phyloP scores from a whole-genome alignment of 345 rosid species.

The Pistacia vera region DNA sequence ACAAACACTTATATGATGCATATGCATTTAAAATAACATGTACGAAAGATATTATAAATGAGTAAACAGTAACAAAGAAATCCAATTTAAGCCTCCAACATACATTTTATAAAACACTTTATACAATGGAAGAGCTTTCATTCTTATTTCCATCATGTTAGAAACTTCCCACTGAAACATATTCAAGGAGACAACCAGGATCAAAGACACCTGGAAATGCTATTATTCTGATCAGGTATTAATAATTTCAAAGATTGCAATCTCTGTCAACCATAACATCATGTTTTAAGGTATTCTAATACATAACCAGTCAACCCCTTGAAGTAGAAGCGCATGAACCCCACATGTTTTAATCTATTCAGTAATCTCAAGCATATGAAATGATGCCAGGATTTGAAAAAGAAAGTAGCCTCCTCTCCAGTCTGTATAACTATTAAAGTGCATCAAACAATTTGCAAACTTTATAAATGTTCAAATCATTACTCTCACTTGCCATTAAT shows the following conservation, averaged over 20 bases:
- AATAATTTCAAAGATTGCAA: not conserved
- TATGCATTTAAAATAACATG: not conserved
- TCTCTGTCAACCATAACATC: not conserved
- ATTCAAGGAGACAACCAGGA: not conserved
- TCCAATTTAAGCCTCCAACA: not conserved
- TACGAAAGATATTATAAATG: conserved; percentile 19
- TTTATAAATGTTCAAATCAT: no score
- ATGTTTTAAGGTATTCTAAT: no score
- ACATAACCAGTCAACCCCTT: no score
- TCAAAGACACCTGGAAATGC: not conserved
- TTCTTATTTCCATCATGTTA: not conserved
- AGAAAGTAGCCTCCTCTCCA: no score
- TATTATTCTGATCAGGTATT: not conserved
- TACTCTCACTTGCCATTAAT: no score
- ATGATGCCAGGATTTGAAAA: no score
- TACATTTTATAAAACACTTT: not conserved
- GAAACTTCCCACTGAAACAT: not conserved
- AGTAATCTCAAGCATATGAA: no score
- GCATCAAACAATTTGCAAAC: no score
- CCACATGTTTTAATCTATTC: no score
- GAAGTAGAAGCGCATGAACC: no score
- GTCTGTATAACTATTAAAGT: no score
- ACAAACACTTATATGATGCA: not conserved
- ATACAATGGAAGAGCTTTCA: not conserved
- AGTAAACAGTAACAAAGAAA: conserved; percentile 5